A percentile compares a stretch with the other conserved stretches of the same genome.
Conservation (phyloP, 345 rosid species). For the Aquilaria malaccensis region DNA sequence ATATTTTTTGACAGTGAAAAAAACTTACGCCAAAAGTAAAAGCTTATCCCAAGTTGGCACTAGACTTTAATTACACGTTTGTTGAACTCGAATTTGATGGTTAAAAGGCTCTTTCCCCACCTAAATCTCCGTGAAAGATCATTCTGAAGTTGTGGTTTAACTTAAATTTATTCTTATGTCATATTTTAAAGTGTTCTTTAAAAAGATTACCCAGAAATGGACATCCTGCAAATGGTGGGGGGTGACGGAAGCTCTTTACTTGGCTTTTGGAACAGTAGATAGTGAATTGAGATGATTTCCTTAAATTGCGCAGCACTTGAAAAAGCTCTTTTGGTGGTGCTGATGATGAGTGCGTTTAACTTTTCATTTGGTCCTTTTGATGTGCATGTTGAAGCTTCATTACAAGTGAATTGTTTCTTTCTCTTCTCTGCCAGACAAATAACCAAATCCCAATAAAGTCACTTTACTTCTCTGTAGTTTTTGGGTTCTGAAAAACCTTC, state of each 20-base stretch:
- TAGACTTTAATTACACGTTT: conserved; percentile 11
- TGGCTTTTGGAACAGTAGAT: conserved; percentile 10
- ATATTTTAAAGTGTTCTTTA: too few species aligned
- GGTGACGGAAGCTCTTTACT: not conserved
- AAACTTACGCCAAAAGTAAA: not conserved
- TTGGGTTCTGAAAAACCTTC: not conserved
- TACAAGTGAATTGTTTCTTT: not conserved
- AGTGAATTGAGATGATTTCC: conserved; percentile 11
- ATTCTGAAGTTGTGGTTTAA: too few species aligned
- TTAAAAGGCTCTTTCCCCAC: conserved; percentile 5
- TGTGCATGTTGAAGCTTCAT: not conserved
- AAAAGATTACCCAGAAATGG: not conserved
- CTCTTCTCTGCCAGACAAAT: not conserved
- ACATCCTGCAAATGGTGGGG: conserved; percentile 12
- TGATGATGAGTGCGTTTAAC: conserved; percentile 12
- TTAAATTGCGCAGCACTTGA: conserved; percentile 27
- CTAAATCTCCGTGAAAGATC: conserved; percentile 6
- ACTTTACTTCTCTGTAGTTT: not conserved
- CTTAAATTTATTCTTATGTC: too few species aligned
- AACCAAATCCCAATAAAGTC: conserved; percentile 15
- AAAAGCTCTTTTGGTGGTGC: conserved; percentile 14
- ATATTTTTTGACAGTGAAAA: not conserved
- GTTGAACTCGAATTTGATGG: not conserved
- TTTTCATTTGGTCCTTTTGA: not conserved
- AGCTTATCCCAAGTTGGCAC: not conserved